Base-by-base conservation (phyloP, 768 basidiomycete genomes). In the Lactarius tabidus region DNA sequence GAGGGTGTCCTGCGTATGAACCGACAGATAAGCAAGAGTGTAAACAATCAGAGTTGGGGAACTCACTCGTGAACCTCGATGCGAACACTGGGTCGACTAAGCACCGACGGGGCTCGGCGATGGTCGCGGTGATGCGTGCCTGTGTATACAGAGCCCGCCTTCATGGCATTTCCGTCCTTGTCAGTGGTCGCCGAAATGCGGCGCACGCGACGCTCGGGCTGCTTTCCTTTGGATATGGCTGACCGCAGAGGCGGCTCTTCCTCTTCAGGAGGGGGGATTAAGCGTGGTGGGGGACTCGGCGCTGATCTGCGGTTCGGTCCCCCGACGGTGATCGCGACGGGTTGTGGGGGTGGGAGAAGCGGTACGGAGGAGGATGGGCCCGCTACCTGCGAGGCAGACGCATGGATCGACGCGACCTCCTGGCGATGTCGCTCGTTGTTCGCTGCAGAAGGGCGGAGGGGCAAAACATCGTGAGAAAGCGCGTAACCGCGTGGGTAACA, bases 381-480 rank as follows among this genome's bases (percentile, higher is more conserved):
- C 5, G 57, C 64, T 14, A 59, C 60, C 35, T 66, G 67, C n/a
- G 67, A 68, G n/a, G 65, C 64, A 15, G 67, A 55, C 31, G 63
- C 58, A 18, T 66, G 63, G 31, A 67, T 54, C n/a, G 67, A 66
- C 15, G 67, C 67, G 5, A 62, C 48, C 33, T 68, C 67, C 36
- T 61, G 69, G 36, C 38, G 70, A 61, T 72, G 64, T 60, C 74
- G 71, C 60, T 73, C 74, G 1, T 70, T 66, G 53, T 70, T 70
- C 56, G 62, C 70, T 56, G 69, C 65, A 41, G 67, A 68, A 45
- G 71, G 55, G 18, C 69, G 70, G 23, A 72, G 65, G 54, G 61
- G 14, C 20, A 33, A 45, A 20, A 20, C 20, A 26, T 61, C 18
- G 39, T 57, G 29, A 59, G 31, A 18, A 12, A 20, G 26, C 2